Evolutionary conservation across 805 yeast genomes (phyloP).

Genomic region (Osmozyma mogii): DNA sequence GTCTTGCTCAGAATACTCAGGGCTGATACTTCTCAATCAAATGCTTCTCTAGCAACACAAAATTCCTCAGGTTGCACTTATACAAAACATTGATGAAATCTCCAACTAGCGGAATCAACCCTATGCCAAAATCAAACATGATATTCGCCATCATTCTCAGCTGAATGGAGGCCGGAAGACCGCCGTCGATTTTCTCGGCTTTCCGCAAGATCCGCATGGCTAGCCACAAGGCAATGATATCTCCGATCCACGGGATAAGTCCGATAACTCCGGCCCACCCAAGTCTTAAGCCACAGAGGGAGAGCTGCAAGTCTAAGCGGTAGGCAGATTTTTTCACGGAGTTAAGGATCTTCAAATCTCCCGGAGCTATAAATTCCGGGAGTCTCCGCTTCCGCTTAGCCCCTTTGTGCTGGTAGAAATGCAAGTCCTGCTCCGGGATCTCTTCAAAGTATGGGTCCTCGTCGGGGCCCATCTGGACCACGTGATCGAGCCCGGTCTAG

Average conservation of each 20-base stretch:
- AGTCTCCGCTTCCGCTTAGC: slow-evolving; percentile 29
- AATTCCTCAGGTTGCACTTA: slow-evolving; percentile 20
- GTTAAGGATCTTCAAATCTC: slow-evolving; percentile 27
- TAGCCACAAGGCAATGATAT: slow-evolving; percentile 20
- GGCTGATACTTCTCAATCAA: slow-evolving; percentile 29
- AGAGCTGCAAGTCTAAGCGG: slow-evolving; percentile 31
- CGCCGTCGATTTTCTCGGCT: slow-evolving; percentile 31
- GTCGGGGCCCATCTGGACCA: slow-evolving; percentile 21
- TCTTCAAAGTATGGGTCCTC: slow-evolving; percentile 35
- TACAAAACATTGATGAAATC: slow-evolving; percentile 16
- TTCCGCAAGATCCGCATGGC: slow-evolving; percentile 24
- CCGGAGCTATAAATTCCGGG: slow-evolving; percentile 26
- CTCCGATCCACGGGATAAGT: slow-evolving; percentile 36
- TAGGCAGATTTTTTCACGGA: slow-evolving; percentile 32
- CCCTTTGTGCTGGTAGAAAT: slow-evolving; percentile 34
- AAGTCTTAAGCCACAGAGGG: slow-evolving; percentile 30
- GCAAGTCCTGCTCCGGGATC: slow-evolving; percentile 32
- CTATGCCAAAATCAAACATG: slow-evolving; percentile 31
- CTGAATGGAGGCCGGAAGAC: slow-evolving; percentile 23
- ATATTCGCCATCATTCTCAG: slow-evolving; percentile 33
- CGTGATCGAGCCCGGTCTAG: slow-evolving; percentile 21
- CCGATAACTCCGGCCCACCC: slow-evolving; percentile 40
- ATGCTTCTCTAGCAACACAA: slow-evolving; percentile 24
- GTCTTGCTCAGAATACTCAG: too few species aligned
- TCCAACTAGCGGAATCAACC: slow-evolving; percentile 23